Base-by-base conservation (phyloP, 352 stramenopile species). In the Phytophthora chlamydospora region DNA sequence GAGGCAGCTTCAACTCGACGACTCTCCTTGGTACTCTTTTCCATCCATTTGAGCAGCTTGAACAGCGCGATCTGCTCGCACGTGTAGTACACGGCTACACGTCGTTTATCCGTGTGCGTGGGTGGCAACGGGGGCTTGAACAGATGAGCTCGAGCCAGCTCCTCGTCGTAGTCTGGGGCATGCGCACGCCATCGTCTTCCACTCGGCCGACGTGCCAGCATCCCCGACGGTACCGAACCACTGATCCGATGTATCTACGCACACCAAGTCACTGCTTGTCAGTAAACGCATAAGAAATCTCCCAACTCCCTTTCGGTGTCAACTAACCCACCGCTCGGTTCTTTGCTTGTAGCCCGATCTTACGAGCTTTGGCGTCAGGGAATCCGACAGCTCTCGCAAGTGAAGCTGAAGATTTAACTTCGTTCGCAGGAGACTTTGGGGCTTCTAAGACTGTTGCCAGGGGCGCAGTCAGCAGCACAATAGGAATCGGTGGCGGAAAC, bases 21-120 rank as follows among this genome's bases (percentile, higher is more conserved):
- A 58, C n/a, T 44, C 5, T 75, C 68, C 12, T 58, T 63, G 1
- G 49, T 46, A 17, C 31, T 52, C 13, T 63, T 73, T 9, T 90
- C 76, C 38, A 88, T 77, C 78, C 78, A 89, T 43, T 89, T 90
- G 45, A 85, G 70, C 44, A 91, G 54, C 51, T 90, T 90, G 48
- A 92, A 91, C 9, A 94, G 59, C 12, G 62, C 68, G 29, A 94
- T 78, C 43, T 78, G 78, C 38, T 92, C 80, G 50, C 83, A 90
- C 29, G 78, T 85, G 57, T 82, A 91, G 49, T 91, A 91, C 29
- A 80, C 75, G 0, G 78, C 76, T 11, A 88, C 75, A 40, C 83
- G 76, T n/a, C 68, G 64, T 52, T 78, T 87, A 27, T 69, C 63
- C 1, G 53, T 53, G 42, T 80, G 66, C 1, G 62, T 78, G 9